Base-by-base conservation (phyloP, 768 basidiomycete genomes). In the Daedaleopsis sinensis region DNA sequence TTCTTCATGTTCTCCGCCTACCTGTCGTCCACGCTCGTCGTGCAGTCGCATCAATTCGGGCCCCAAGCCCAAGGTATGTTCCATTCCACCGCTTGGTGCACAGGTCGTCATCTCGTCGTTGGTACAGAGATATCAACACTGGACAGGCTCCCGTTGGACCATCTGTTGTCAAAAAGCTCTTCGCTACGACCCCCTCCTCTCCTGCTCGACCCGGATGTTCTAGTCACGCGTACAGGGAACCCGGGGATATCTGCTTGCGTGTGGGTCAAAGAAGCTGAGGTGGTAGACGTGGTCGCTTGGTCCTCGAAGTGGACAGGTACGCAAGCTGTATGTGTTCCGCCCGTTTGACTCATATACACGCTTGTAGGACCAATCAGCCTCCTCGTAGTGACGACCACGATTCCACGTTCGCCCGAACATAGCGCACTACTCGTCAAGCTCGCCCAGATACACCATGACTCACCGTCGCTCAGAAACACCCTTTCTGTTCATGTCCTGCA, bases 401-500 rank as follows among this genome's bases (percentile, higher is more conserved):
- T 71, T 53, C 65, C 71, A 74, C 57, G 70, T 58, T 67, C 72
- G 56, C 56, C 65, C 62, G 56, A 63, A 59, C 65, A 72, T 21
- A 57, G 66, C 15, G 61, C 62, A 0, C 62, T 75, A 1, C 47
- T 67, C 32, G 55, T 60, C 5, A 56, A 52, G 44, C 23, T 79
- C 10, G 12, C 58, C 8, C 52, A 48, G 52, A 18, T 72, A 18
- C 51, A 43, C 66, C 61, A 46, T 12, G 49, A 54, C 35, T n/a
- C 47, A 23, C 36, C 53, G 23, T 38, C 59, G 32, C 43, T 71
- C 42, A 56, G 59, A 57, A 47, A 65, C 8, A 65, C 63, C 43
- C 67, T 81, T 9, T 81, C 77, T 13, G 65, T 82, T 13, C 85
- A 88, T 66, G 59, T 87, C 21, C 63, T 88, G 12, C 77, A 80